A percentile compares a stretch with the other conserved stretches of the same genome.
Evolutionary conservation across 2,329 filamentous ascomycete species (phyloP).

Genomic region (Orbilia ellipsospora): DNA sequence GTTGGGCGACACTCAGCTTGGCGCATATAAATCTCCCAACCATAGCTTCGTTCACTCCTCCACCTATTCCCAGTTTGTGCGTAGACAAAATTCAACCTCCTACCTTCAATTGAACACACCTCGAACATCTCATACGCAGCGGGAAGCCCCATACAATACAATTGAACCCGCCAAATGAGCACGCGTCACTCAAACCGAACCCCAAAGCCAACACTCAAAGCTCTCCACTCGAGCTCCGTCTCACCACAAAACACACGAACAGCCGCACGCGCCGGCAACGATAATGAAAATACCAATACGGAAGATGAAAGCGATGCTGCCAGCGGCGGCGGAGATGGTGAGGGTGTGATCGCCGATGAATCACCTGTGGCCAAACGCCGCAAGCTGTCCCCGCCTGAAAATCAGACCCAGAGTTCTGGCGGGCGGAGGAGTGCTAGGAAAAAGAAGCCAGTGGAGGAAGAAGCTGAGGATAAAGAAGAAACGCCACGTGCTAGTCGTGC

Average conservation of each 20-base stretch:
- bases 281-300: neutral
- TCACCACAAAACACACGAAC: slow-evolving; percentile 26
- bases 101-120: no score
- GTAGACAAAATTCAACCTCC: no score
- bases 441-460: neutral
- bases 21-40: slow-evolving; percentile 1
- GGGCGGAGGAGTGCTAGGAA: slow-evolving; percentile 8
- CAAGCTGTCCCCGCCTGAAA: slow-evolving; percentile 20
- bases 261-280: neutral
- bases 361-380: slow-evolving; percentile 46
- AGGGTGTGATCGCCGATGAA: slow-evolving; percentile 4
- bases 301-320: neutral
- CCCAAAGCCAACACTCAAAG: slow-evolving; percentile 29
- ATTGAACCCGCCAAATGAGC: slow-evolving; percentile 25
- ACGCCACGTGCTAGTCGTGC: slow-evolving; percentile 17
- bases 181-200: slow-evolving; percentile 47
- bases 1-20: slow-evolving; percentile 18
- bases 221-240: slow-evolving; percentile 38
- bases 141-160: neutral
- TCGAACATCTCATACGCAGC: neutral
- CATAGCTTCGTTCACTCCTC: neutral
- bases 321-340: neutral
- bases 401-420: neutral
- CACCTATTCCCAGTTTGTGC: no score
- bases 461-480: slow-evolving; percentile 25